These are phyloP conservation scores for Arabidopsis arenosa DNA, from an alignment of 345 rosid species.

Conservation along the genomic window DNA sequence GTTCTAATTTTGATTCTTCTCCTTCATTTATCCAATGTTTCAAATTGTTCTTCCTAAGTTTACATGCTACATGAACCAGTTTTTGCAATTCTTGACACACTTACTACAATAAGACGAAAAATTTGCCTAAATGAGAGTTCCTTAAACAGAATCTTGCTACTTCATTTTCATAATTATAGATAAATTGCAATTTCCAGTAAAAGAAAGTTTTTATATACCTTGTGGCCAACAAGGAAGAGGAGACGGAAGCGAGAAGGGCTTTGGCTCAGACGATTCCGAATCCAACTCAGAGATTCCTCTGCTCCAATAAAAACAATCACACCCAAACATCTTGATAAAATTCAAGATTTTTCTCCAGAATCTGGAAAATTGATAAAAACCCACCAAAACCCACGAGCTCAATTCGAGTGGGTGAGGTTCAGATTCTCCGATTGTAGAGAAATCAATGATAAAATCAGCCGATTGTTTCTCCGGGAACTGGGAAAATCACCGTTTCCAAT, in stretches of 20 bases:
- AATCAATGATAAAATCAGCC: background rate
- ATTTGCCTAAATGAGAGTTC: conserved; percentile 2
- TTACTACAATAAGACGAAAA: background rate
- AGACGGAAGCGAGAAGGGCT: conserved; percentile 71
- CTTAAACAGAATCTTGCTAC: conserved; percentile 15
- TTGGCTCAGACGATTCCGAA: conserved; percentile 39
- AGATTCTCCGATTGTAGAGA: conserved; percentile 27
- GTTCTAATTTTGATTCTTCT: background rate
- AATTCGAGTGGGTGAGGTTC: conserved; percentile 30
- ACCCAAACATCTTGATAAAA: conserved; percentile 57
- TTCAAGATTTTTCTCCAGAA: conserved; percentile 12
- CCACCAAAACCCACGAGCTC: conserved; percentile 53
- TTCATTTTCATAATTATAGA: background rate
- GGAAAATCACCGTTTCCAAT: conserved; percentile 16
- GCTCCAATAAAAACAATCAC: conserved; percentile 68
- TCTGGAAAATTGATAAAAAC: conserved; percentile 34
- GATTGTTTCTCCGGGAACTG: conserved; percentile 19
- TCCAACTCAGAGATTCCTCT: conserved; percentile 38
- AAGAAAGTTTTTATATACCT: conserved; percentile 50
- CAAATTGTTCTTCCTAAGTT: conserved; percentile 4
- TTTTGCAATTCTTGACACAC: conserved; percentile 9
- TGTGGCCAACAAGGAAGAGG: conserved; percentile 76
- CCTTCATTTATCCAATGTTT: background rate
- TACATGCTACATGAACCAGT: background rate
- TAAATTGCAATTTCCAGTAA: conserved; percentile 11